These are phyloP conservation scores for Kodamaea sp. DNA, from an alignment of 1,139 yeast genomes.

Conservation along the genomic window DNA sequence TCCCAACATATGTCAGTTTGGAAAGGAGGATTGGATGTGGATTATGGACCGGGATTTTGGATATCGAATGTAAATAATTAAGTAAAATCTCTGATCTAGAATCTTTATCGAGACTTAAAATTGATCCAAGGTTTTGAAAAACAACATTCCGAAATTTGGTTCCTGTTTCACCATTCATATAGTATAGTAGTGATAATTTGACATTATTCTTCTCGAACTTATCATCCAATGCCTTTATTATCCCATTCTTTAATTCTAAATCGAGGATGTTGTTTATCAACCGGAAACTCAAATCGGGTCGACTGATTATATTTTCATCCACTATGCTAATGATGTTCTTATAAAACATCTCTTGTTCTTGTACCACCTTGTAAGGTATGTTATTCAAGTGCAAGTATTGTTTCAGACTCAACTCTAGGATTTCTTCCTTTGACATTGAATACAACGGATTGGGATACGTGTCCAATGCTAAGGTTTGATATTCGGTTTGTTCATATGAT, in stretches of 20 bases:
- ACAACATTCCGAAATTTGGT: slow-evolving; percentile 14
- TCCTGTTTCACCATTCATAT: slow-evolving; percentile 23
- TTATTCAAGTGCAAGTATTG: slow-evolving; percentile 26
- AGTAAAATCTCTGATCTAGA: slow-evolving; percentile 19
- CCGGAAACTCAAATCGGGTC: slow-evolving; percentile 24
- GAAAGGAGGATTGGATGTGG: slow-evolving; percentile 22
- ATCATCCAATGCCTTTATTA: slow-evolving; percentile 13
- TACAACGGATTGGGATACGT: slow-evolving; percentile 35
- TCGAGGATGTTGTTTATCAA: slow-evolving; percentile 19
- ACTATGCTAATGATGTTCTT: slow-evolving; percentile 28
- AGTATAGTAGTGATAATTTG: slow-evolving; percentile 28
- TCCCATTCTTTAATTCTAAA: slow-evolving; percentile 12
- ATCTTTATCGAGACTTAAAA: slow-evolving; percentile 16
- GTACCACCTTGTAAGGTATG: slow-evolving; percentile 22
- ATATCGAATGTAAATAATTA: slow-evolving; percentile 20
- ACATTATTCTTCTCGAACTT: slow-evolving; percentile 20
- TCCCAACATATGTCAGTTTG: slow-evolving; percentile 15
- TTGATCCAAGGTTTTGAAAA: slow-evolving; percentile 21
- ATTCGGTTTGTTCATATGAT: slow-evolving; percentile 4
- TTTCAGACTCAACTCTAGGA: slow-evolving; percentile 18
- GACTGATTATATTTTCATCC: slow-evolving; percentile 24
- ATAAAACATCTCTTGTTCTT: slow-evolving; percentile 32
- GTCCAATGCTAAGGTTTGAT: slow-evolving; percentile 15
- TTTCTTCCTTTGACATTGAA: slow-evolving; percentile 25
- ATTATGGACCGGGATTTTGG: slow-evolving; percentile 25